Evolutionary conservation across 2,329 filamentous ascomycete genomes (phyloP), one percentile per base, ranked within the genome.

Genomic region (Fusarium chuoi): DNA sequence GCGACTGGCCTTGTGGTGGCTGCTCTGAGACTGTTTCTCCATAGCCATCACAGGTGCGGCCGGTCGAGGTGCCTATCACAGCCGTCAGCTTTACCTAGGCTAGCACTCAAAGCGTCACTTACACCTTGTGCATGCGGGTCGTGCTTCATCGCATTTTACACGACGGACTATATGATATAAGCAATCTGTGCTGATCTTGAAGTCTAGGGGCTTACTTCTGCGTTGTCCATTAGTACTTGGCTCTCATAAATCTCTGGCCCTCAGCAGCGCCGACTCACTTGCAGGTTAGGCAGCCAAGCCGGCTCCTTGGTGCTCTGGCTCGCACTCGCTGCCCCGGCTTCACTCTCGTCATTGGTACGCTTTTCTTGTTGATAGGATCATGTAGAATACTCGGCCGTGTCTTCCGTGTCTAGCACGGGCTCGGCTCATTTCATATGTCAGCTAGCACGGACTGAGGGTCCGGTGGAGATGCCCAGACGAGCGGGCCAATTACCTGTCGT

Each of bases 1-100:
- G 45, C 15, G 26, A 0, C 2, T 22, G 13, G 8, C 15, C 12
- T 8, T 39, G 39, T n/a, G 22, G 0, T 1, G 5, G 20, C 5
- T 41, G 39, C 11, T 14, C 24, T 28, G 1, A 18, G 28, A 4
- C 18, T 46, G 9, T 4, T 44, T 48, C 45, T 48, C 28, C 45
- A 14, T 48, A 48, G 9, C 45, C 45, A 14, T 48, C 45, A 48
- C 45, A 48, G 6, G 20, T 48, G 3, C 45, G 45, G 1, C 45
- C 45, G 4, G 45, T 28, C 22, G 45, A 28, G 3, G 20, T 48
- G 45, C 45, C 45, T 48, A 8, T 48, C 41, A 28, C 30, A 5
- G 12, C 22, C 6, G 5, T 28, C 15, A 48, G 26, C 8, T 5
- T 48, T 1, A 12, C 20, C 6, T 30, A 30, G 30, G 20, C 28